A percentile compares a stretch with the other conserved stretches of the same genome.
Conservation (phyloP, 306 rosid species). For the Chamaecrista fasciculata region DNA sequence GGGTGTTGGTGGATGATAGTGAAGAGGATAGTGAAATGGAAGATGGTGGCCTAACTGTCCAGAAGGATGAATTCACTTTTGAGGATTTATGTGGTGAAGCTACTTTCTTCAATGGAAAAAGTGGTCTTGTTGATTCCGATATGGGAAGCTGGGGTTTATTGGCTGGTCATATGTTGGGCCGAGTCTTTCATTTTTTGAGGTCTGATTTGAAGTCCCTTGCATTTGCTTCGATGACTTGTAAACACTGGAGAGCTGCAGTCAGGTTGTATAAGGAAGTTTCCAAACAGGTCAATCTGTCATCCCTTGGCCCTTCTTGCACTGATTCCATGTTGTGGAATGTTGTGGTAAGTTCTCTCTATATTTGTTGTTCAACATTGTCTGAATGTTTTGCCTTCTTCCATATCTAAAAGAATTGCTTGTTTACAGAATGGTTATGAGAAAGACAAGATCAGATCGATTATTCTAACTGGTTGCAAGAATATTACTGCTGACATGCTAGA, state of each 20-base stretch:
- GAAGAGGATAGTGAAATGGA: constrained; percentile 72
- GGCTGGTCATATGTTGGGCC: constrained; percentile 70
- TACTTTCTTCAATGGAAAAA: constrained; percentile 44
- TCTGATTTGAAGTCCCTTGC: constrained; percentile 73
- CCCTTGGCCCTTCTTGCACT: constrained; percentile 73
- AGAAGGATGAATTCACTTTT: constrained; percentile 56
- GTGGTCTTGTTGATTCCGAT: constrained; percentile 44
- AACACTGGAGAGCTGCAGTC: constrained; percentile 82
- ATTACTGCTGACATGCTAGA: constrained; percentile 70
- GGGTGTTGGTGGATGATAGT: constrained; percentile 61
- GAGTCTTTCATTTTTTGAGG: constrained; percentile 77
- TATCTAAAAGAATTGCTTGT: constrained; percentile 36
- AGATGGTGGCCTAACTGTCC: constrained; percentile 42
- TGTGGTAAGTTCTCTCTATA: constrained; percentile 60
- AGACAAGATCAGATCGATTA: constrained; percentile 71
- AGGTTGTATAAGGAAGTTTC: constrained; percentile 70
- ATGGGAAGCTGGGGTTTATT: constrained; percentile 72
- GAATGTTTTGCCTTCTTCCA: constrained; percentile 22
- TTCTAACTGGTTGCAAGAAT: constrained; percentile 73
- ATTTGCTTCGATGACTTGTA: constrained; percentile 80
- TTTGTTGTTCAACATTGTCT: constrained; percentile 19
- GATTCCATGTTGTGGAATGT: constrained; percentile 61
- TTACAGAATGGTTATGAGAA: constrained; percentile 72
- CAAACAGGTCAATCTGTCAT: constrained; percentile 73
- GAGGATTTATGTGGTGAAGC: constrained; percentile 75